phyloP scores from a whole-genome alignment of 495 filamentous ascomycete genomes.

The Hypoxylon rickii region DNA sequence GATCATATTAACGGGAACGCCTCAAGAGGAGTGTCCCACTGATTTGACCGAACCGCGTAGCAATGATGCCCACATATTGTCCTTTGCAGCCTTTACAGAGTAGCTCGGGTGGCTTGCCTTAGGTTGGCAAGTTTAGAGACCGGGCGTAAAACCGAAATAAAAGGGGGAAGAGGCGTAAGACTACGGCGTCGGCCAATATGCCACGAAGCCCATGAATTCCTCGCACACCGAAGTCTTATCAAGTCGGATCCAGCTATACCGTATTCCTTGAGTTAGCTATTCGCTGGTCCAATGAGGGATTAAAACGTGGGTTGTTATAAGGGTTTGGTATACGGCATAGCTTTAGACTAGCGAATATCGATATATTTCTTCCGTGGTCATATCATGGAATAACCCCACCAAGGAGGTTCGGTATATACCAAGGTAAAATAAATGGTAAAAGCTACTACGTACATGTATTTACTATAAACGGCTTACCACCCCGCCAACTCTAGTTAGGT shows the following conservation, averaged over 20 bases:
- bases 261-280: slow-evolving; percentile 16
- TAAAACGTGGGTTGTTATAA: slow-evolving; percentile 25
- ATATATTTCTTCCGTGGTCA: not conserved
- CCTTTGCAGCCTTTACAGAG: not conserved
- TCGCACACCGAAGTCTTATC: slow-evolving; percentile 12
- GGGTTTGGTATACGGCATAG: slow-evolving; percentile 18
- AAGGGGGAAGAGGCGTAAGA: slow-evolving; percentile 13
- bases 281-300: slow-evolving; percentile 24
- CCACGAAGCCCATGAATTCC: slow-evolving; percentile 13
- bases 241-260: slow-evolving; percentile 11
- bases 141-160: no score
- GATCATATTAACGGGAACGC: not conserved
- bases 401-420: not conserved
- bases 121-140: slow-evolving; percentile 20
- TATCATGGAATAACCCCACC: slow-evolving; percentile 8
- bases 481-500: no score
- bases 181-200: slow-evolving; percentile 12
- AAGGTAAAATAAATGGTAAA: not conserved
- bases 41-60: slow-evolving; percentile 5
- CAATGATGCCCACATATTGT: no score
- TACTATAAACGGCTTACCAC: not conserved
- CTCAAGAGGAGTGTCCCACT: slow-evolving; percentile 26
- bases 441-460: no score
- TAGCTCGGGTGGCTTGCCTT: slow-evolving; percentile 8
- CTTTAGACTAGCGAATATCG: slow-evolving; percentile 7